Conservation (phyloP, 192 early-diverging fungal species). For the Dissophora ornata region DNA sequence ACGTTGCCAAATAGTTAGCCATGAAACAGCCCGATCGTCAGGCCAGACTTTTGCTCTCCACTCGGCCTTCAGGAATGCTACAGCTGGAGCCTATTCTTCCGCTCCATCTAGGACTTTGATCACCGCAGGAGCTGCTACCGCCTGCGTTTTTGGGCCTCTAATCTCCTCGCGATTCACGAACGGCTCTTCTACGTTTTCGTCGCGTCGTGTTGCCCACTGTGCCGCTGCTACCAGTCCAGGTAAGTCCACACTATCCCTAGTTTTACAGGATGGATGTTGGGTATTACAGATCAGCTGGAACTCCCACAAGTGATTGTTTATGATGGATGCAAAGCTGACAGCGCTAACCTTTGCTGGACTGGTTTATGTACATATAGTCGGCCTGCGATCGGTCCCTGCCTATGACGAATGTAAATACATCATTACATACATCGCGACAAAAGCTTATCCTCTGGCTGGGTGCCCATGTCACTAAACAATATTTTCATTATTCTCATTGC, state of each 20-base stretch:
- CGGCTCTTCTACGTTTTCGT: neutral
- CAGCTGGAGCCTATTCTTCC: neutral
- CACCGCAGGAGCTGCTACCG: slow-evolving; percentile 10
- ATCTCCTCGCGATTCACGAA: slow-evolving; percentile 4
- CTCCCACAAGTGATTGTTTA: no score
- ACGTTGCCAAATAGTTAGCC: neutral
- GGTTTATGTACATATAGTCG: neutral
- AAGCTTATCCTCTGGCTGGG: neutral
- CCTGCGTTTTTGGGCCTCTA: slow-evolving; percentile 26
- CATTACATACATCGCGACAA: neutral
- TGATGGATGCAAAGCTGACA: no score
- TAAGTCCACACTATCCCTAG: no score
- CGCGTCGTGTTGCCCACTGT: slow-evolving; percentile 1
- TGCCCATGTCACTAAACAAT: neutral
- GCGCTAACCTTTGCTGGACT: no score
- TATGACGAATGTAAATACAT: neutral
- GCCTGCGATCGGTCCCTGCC: neutral
- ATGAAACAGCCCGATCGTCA: neutral
- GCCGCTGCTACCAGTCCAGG: slow-evolving; percentile 12
- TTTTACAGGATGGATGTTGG: no score
- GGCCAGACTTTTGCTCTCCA: neutral
- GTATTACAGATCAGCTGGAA: no score
- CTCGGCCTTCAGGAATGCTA: slow-evolving; percentile 10
- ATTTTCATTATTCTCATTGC: neutral
- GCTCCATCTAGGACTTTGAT: slow-evolving; percentile 5